Percentiles rank a stretch among this genome's conserved stretches.
These are phyloP conservation scores for Jacaranda copaia DNA, from an alignment of 257 asterid species.

Conservation along the genomic window DNA sequence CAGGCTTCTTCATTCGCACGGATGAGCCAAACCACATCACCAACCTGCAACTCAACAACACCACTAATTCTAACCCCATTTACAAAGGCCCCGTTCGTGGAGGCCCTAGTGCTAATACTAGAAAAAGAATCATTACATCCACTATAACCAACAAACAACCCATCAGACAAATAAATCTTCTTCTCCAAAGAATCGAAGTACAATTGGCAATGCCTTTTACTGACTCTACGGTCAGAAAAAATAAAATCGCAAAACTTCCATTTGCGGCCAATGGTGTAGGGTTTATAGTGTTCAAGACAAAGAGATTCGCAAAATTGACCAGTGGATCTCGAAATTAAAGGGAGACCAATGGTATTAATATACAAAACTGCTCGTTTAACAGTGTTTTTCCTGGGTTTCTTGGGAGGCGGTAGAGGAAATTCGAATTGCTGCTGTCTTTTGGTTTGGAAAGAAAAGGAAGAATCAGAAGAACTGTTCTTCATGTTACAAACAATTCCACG, in stretches of 20 bases:
- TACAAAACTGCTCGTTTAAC: slow-evolving; percentile 51
- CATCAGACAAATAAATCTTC: slow-evolving; percentile 68
- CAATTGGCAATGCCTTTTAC: slow-evolving; percentile 73
- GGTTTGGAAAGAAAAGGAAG: slow-evolving; percentile 46
- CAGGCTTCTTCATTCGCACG: slow-evolving; percentile 54
- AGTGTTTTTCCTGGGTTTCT: slow-evolving; percentile 48
- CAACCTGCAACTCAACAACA: slow-evolving; percentile 60
- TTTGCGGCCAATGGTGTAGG: slow-evolving; percentile 72
- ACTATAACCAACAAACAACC: slow-evolving; percentile 48
- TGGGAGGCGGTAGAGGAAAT: slow-evolving; percentile 40
- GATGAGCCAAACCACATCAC: slow-evolving; percentile 71
- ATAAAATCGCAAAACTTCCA: slow-evolving; percentile 57
- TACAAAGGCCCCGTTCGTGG: slow-evolving; percentile 74
- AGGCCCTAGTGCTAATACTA: slow-evolving; percentile 51
- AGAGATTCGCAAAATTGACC: slow-evolving; percentile 55
- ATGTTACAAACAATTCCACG: slow-evolving; percentile 39
- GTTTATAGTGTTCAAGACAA: slow-evolving; percentile 59
- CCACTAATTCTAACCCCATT: slow-evolving; percentile 64
- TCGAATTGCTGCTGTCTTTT: slow-evolving; percentile 45
- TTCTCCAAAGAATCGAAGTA: slow-evolving; percentile 61
- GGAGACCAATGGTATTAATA: slow-evolving; percentile 57
- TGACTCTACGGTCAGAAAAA: slow-evolving; percentile 61
- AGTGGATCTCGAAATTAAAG: slow-evolving; percentile 57
- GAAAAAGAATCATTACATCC: slow-evolving; percentile 38
- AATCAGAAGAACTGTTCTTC: slow-evolving; percentile 59